These are phyloP conservation scores for Lichtheimia hyalospora DNA, from an alignment of 371 early-diverging fungal species.

Conservation along the genomic window DNA sequence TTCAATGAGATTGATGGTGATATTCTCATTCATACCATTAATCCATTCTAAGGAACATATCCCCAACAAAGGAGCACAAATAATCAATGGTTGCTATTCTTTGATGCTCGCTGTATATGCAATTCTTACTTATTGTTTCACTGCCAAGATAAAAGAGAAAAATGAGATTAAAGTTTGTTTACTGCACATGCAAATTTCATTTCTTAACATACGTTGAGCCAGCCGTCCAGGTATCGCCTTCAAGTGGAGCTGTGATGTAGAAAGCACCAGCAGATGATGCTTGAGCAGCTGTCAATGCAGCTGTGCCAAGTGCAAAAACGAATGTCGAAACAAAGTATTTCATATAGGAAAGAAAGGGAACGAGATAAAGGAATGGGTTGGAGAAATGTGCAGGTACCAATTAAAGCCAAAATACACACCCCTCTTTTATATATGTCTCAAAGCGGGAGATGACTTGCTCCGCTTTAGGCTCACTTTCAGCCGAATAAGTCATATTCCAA, in stretches of 20 bases:
- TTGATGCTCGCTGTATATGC: background rate
- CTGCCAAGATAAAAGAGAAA: background rate
- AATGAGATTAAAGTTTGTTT: background rate
- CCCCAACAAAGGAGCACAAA: background rate
- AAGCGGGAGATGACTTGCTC: too few relatives aligned
- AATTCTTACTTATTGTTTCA: background rate
- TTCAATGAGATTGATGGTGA: slow-evolving; percentile 10
- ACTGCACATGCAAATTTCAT: too few relatives aligned
- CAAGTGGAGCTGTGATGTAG: background rate
- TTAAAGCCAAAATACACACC: too few relatives aligned
- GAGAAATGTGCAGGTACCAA: background rate
- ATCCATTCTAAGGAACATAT: slow-evolving; percentile 6
- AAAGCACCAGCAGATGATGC: background rate
- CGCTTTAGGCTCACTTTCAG: too few relatives aligned
- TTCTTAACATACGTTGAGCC: background rate
- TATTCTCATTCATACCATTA: slow-evolving; percentile 9
- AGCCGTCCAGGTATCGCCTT: background rate
- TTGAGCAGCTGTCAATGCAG: background rate
- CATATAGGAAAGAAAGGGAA: background rate
- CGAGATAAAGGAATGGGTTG: background rate
- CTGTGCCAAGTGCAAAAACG: background rate
- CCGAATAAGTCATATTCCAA: too few relatives aligned
- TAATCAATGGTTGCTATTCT: background rate
- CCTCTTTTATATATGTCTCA: too few relatives aligned
- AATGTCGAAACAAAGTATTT: background rate